These are phyloP conservation scores for Rhododendron kiyosumense DNA, from an alignment of 148 eudicot genomes.

Conservation along the genomic window DNA sequence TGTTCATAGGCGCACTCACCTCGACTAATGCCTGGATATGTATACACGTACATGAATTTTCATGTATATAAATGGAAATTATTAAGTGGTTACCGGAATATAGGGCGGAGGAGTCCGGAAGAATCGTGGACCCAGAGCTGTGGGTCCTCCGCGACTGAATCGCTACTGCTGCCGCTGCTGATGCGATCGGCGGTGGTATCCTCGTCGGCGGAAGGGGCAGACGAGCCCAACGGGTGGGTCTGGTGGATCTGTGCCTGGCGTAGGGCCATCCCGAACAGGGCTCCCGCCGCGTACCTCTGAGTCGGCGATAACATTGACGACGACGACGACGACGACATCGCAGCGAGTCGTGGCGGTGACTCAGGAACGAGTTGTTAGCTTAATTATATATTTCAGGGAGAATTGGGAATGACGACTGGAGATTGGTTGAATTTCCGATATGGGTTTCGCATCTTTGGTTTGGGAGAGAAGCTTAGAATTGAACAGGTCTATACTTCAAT, in stretches of 20 bases:
- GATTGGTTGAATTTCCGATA: background rate
- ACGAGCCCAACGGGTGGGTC: constrained; percentile 47
- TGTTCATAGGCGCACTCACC: background rate
- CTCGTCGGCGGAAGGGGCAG: constrained; percentile 7
- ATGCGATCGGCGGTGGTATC: constrained; percentile 23
- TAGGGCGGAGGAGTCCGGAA: constrained; percentile 65
- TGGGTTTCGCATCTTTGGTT: background rate
- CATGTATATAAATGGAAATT: background rate
- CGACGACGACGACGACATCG: constrained; percentile 21
- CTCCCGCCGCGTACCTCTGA: constrained; percentile 72
- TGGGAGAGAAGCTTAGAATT: background rate
- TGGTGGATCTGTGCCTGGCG: constrained; percentile 80
- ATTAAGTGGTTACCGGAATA: constrained; percentile 46
- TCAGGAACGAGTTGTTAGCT: background rate
- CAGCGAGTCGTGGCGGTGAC: constrained; percentile 13
- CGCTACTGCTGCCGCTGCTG: constrained; percentile 44
- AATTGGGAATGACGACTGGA: background rate
- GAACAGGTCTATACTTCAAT: background rate
- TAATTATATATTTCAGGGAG: background rate
- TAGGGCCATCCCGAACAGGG: constrained; percentile 64
- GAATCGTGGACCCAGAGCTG: constrained; percentile 60
- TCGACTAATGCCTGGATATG: background rate
- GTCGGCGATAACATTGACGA: constrained; percentile 51
- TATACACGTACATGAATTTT: background rate
- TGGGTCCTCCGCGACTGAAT: constrained; percentile 60